These are phyloP conservation scores for Periconia sp. DNA, from an alignment of 2,329 filamentous ascomycete genomes.

Conservation along the genomic window DNA sequence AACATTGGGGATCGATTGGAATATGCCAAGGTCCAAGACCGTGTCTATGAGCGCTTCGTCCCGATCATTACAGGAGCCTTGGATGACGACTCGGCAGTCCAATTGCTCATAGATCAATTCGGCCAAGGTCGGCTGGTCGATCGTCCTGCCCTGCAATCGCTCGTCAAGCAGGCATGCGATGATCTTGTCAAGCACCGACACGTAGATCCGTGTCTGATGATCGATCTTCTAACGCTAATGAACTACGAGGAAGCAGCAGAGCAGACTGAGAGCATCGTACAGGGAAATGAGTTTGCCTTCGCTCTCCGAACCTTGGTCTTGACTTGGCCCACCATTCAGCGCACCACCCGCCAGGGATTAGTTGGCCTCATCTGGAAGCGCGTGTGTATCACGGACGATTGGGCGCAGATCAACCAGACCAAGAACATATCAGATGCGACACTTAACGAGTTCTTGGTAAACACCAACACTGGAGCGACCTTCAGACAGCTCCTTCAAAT, in stretches of 20 bases:
- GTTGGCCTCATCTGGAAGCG: constrained; percentile 83
- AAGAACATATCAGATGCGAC: constrained; percentile 74
- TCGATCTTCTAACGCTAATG: constrained; percentile 83
- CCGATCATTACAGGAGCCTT: constrained; percentile 73
- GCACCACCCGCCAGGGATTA: constrained; percentile 52
- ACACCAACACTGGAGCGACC: constrained; percentile 72
- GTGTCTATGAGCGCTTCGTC: constrained; percentile 73
- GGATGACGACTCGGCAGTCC: constrained; percentile 77
- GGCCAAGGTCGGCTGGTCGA: constrained; percentile 60
- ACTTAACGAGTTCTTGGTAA: constrained; percentile 63
- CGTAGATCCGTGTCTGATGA: constrained; percentile 63
- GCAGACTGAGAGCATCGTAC: constrained; percentile 52
- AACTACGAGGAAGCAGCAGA: constrained; percentile 55
- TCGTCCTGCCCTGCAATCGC: constrained; percentile 69
- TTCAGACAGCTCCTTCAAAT: constrained; percentile 67
- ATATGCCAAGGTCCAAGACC: constrained; percentile 79
- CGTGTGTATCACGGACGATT: constrained; percentile 83
- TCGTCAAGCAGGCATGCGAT: constrained; percentile 74
- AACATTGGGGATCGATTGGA: constrained; percentile 66
- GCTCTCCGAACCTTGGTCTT: constrained; percentile 67
- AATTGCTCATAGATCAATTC: constrained; percentile 75
- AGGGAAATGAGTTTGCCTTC: constrained; percentile 71
- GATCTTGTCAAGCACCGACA: constrained; percentile 74
- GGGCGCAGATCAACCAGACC: constrained; percentile 79
- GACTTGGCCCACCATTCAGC: constrained; percentile 60